phyloP scores from a whole-genome alignment of 2,329 filamentous ascomycete genomes.

The Tolypocladium inflatum region DNA sequence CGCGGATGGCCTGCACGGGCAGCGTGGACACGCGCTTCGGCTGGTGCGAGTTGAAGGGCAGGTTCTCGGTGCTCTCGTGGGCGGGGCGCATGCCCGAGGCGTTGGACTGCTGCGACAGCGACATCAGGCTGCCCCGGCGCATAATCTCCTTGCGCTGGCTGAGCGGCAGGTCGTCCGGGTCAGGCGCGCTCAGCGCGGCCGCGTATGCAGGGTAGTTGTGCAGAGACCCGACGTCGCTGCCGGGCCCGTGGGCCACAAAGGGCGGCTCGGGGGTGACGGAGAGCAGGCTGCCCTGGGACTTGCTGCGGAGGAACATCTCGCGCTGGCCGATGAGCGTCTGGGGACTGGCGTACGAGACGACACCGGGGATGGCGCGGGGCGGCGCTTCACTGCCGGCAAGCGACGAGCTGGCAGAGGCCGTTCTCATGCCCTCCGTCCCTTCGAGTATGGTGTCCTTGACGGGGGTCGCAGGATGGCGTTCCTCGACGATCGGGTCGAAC shows the following conservation, averaged over 20 bases:
- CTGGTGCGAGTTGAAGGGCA: slow-evolving; percentile 44
- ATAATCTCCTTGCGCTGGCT: slow-evolving; percentile 57
- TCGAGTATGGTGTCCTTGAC: slow-evolving; percentile 7
- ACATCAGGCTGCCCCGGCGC: slow-evolving; percentile 37
- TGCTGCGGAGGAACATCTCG: slow-evolving; percentile 43
- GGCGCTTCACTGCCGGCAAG: slow-evolving; percentile 9
- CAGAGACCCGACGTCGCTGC: slow-evolving; percentile 33
- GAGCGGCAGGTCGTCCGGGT: slow-evolving; percentile 62
- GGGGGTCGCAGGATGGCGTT: slow-evolving; percentile 14
- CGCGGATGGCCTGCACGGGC: slow-evolving; percentile 34
- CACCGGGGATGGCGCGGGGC: slow-evolving; percentile 28
- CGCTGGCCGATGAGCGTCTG: slow-evolving; percentile 48
- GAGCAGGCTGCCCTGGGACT: slow-evolving; percentile 33
- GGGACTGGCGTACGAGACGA: slow-evolving; percentile 41
- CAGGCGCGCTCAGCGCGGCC: slow-evolving; percentile 20
- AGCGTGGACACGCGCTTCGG: slow-evolving; percentile 36
- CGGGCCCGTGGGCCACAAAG: slow-evolving; percentile 12
- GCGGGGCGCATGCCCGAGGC: neutral
- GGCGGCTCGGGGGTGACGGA: slow-evolving; percentile 15
- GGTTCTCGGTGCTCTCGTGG: slow-evolving; percentile 20
- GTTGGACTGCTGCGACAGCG: slow-evolving; percentile 9
- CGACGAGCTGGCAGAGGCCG: slow-evolving; percentile 11
- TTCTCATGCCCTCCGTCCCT: slow-evolving; percentile 1
- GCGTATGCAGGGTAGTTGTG: slow-evolving; percentile 24
- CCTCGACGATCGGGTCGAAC: slow-evolving; percentile 35